Evolutionary conservation across 2,329 filamentous ascomycete genomes (phyloP), one percentile per base, ranked within the genome.

Genomic region (Hypomyces perniciosus): DNA sequence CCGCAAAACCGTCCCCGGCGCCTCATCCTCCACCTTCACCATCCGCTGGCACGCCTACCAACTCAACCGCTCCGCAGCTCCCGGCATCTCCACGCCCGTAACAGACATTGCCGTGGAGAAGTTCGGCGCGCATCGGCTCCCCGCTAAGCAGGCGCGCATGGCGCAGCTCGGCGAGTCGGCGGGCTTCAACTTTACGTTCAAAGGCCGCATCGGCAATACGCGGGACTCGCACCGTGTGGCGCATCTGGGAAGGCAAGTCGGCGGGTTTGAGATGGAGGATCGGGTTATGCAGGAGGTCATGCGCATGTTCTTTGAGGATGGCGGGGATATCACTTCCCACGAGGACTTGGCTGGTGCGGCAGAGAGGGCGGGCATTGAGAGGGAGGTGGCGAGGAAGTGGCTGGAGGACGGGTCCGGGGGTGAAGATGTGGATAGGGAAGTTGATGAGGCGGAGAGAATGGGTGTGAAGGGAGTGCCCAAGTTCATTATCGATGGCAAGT

Each of bases 11-110:
- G 74, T 88, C 58, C 82, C 85, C 0, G 70, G 73, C 45, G 79
- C 73, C 8, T 62, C 66, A 40, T 67, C 76, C 37, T 86, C 92
- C 68, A 87, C 77, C 20, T 91, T 95, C 71, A 78, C 75, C 43
- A 81, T 87, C 10, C 78, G 77, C 54, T 95, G 88, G 87, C 77
- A 80, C 54, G 86, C 90, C 2, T 95, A 88, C 72, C 91, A 92
- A 66, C 79, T 95, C 47, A 73, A 80, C 1, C 51, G n/a, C 12
- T 47, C 41, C n/a, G 33, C 40, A 10, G 45, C 55, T 0, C 68
- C 74, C 8, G 62, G 64, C 26, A 57, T 60, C 37, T 72, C 76
- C 5, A 61, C 78, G 4, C 73, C 77, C 13, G 65, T 77, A 39
- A 59, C 55, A 2, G 74, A 66, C 55, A 78, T 78, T 63, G 85